Evolutionary conservation across 495 filamentous ascomycete species (phyloP).

Genomic region (Lichenothelia convexa): DNA sequence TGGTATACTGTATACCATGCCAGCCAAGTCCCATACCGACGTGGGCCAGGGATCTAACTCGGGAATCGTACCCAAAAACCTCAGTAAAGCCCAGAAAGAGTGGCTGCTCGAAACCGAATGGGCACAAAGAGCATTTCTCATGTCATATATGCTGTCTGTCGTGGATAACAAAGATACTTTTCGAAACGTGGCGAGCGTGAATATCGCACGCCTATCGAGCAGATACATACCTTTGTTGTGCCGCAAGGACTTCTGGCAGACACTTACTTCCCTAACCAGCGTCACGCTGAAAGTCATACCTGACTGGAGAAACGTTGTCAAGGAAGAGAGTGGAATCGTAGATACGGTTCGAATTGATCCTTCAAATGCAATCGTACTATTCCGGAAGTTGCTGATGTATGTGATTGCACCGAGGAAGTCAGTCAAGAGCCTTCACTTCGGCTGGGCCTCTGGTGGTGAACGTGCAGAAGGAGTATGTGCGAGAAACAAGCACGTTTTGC

Average conservation of each 20-base stretch:
- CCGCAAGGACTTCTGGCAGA: constrained; percentile 32
- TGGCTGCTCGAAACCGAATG: constrained; percentile 39
- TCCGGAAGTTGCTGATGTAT: constrained; percentile 26
- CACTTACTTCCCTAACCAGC: constrained; percentile 24
- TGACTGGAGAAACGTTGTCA: constrained; percentile 31
- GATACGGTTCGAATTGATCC: constrained; percentile 24
- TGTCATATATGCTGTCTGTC: constrained; percentile 34
- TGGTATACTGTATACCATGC: neutral
- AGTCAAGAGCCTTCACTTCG: constrained; percentile 33
- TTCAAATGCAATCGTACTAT: constrained; percentile 21
- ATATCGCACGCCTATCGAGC: constrained; percentile 33
- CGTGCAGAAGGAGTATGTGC: constrained; percentile 31
- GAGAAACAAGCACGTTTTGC: constrained; percentile 31
- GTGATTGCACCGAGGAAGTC: constrained; percentile 20
- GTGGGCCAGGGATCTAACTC: neutral
- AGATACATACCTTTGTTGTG: constrained; percentile 26
- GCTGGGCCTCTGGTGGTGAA: constrained; percentile 39
- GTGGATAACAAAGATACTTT: constrained; percentile 30
- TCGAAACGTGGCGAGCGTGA: constrained; percentile 25
- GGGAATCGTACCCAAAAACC: constrained; percentile 23
- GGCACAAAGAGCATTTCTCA: constrained; percentile 38
- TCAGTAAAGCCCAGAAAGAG: constrained; percentile 34
- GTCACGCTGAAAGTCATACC: constrained; percentile 32
- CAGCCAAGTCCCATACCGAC: neutral
- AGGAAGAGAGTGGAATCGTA: constrained; percentile 21